Conservation (phyloP, 169 alveolate genomes). For the Plasmodium coatneyi region DNA sequence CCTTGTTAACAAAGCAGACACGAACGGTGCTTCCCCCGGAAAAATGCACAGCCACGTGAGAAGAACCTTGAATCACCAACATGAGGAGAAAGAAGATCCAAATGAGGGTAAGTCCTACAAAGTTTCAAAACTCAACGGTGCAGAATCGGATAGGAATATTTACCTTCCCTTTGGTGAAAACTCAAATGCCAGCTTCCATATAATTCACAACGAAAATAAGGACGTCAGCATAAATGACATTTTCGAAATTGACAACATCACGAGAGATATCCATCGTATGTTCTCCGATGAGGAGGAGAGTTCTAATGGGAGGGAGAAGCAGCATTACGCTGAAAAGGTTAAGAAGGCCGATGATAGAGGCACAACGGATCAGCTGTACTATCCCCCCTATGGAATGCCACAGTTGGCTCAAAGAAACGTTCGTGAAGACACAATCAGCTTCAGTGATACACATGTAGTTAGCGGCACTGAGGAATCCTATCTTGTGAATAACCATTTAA, state of each 20-base stretch:
- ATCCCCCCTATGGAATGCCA: neutral
- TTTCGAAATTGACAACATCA: slow-evolving; percentile 63
- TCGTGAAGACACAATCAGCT: neutral
- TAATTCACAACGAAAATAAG: slow-evolving; percentile 23
- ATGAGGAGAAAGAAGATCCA: neutral
- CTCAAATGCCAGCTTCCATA: neutral
- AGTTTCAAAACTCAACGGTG: neutral
- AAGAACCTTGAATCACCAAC: neutral
- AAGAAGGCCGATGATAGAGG: neutral
- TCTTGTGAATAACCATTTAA: neutral
- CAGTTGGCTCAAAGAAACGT: neutral
- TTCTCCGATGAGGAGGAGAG: neutral
- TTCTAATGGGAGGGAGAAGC: neutral
- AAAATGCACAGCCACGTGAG: neutral
- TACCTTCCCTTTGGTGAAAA: neutral
- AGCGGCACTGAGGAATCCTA: neutral
- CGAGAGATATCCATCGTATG: slow-evolving; percentile 32
- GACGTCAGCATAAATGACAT: slow-evolving; percentile 52
- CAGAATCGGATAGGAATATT: neutral
- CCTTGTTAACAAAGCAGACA: neutral
- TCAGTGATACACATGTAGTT: neutral
- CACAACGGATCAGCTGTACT: neutral
- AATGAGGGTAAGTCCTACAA: neutral
- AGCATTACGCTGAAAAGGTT: neutral
- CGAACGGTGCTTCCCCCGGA: neutral